These are phyloP conservation scores for Trametes sanguinea DNA, from an alignment of 768 basidiomycete genomes.

Conservation along the genomic window DNA sequence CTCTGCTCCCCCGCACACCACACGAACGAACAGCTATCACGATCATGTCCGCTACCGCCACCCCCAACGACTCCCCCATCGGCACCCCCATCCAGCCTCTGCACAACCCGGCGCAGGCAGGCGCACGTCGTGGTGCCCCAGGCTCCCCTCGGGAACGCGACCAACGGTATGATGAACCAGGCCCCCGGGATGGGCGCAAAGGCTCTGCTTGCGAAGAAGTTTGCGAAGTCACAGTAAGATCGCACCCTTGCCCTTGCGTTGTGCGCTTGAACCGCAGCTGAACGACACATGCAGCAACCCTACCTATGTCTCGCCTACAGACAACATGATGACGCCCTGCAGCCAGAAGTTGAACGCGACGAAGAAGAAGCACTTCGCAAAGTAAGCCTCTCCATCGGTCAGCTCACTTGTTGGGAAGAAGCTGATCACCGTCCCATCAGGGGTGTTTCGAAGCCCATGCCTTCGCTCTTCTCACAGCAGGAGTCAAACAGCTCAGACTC, in stretches of 20 bases:
- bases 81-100: conserved; percentile 70
- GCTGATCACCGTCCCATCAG: conserved; percentile 34
- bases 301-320: conserved; percentile 88
- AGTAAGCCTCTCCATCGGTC: conserved; percentile 50
- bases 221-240: conserved; percentile 85
- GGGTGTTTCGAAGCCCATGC: conserved; percentile 55
- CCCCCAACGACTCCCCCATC: conserved; percentile 68
- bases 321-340: conserved; percentile 91
- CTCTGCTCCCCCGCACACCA: neutral
- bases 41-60: conserved; percentile 54
- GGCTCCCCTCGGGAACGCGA: conserved; percentile 73
- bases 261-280: conserved; percentile 11
- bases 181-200: conserved; percentile 82
- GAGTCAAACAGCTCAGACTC: conserved; percentile 30
- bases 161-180: conserved; percentile 52
- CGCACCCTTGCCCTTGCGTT: neutral
- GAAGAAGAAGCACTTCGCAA: conserved; percentile 91
- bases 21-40: conserved; percentile 27
- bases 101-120: conserved; percentile 83
- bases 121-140: conserved; percentile 78
- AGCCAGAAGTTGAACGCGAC: conserved; percentile 90
- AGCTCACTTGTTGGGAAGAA: conserved; percentile 5
- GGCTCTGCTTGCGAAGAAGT: conserved; percentile 89
- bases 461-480: conserved; percentile 57
- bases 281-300: conserved; percentile 63